These are phyloP conservation scores for Myxozyma kluyveri DNA, from an alignment of 805 yeast species.

Conservation along the genomic window DNA sequence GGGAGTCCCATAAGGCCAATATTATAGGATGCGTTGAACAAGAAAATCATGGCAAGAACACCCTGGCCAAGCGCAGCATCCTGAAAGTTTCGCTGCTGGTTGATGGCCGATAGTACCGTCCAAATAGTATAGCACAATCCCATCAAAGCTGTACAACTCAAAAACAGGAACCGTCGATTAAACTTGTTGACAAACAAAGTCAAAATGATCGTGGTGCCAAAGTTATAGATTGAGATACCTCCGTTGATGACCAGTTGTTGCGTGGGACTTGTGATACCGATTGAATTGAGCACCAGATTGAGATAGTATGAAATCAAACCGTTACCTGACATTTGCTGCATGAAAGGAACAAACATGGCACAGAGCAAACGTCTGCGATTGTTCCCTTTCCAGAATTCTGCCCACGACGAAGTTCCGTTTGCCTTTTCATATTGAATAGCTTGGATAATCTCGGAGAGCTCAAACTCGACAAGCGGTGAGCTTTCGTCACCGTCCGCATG, in stretches of 20 bases:
- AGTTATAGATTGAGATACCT: constrained; percentile 49
- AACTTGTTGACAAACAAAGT: constrained; percentile 35
- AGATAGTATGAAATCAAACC: constrained; percentile 54
- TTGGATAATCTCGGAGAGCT: constrained; percentile 41
- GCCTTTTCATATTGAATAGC: constrained; percentile 45
- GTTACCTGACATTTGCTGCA: constrained; percentile 52
- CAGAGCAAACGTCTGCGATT: constrained; percentile 47
- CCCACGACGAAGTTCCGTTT: constrained; percentile 40
- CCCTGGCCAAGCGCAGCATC: constrained; percentile 46
- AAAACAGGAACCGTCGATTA: constrained; percentile 19
- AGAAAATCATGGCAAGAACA: constrained; percentile 51
- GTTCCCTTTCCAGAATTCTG: constrained; percentile 42
- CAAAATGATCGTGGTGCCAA: constrained; percentile 34
- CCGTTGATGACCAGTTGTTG: constrained; percentile 52
- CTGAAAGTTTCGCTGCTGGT: constrained; percentile 46
- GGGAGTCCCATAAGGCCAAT: constrained; percentile 46
- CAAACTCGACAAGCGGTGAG: constrained; percentile 9
- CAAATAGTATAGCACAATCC: constrained; percentile 43
- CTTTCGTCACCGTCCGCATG: constrained; percentile 45
- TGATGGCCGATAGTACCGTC: constrained; percentile 49
- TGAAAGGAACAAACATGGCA: constrained; percentile 38
- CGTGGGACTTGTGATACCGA: constrained; percentile 51
- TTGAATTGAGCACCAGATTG: constrained; percentile 49
- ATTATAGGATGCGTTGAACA: constrained; percentile 41
- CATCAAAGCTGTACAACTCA: constrained; percentile 42